Evolutionary conservation across 441 rosid genomes (phyloP), one percentile per base, ranked within the genome.

Genomic region (Theobroma grandiflorum): DNA sequence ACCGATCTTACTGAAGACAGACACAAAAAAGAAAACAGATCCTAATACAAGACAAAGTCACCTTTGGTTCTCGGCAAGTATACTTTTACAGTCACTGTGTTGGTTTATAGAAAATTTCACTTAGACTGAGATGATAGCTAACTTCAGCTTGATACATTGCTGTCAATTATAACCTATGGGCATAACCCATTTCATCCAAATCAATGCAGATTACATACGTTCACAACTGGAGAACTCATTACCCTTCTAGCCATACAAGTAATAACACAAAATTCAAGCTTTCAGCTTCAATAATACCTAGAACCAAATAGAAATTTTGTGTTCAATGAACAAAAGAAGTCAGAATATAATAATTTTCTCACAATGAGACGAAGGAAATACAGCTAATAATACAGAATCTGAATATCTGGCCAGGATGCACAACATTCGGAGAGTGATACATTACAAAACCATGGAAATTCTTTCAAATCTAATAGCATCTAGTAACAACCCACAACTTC

Each of bases 401-500:
- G n/a, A 73, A 20, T 22, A 37, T 53, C 33, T 33, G 43, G 61
- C 61, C 20, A 15, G 68, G 68, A 16, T 7, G 42, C 68, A 64
- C 68, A 64, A 64, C 68, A 64, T 64, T 35, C 42, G 12, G 35
- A 15, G 14, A 12, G 45, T 35, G 68, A 4, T 35, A 63, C 68
- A 63, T 35, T 37, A 16, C 11, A 64, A 37, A 45, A 31, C 26
- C 55, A 45, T 68, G 55, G 38, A n/a, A 22, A 45, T 45, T 47
- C 11, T 26, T 69, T 47, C 55, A 47, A 69, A 12, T 26, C 35
- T 45, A 33, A 64, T 8, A 68, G 66, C 47, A 58, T 47, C 71
- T 33, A 63, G 50, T 61, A 55, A 71, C 74, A 38, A 78, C 43
- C 74, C 85, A 57, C 45, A 47, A 55, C 67, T 31, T 64, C 35